phyloP scores from a whole-genome alignment of 1,284 basidiomycete species.

The Irpex sp. region DNA sequence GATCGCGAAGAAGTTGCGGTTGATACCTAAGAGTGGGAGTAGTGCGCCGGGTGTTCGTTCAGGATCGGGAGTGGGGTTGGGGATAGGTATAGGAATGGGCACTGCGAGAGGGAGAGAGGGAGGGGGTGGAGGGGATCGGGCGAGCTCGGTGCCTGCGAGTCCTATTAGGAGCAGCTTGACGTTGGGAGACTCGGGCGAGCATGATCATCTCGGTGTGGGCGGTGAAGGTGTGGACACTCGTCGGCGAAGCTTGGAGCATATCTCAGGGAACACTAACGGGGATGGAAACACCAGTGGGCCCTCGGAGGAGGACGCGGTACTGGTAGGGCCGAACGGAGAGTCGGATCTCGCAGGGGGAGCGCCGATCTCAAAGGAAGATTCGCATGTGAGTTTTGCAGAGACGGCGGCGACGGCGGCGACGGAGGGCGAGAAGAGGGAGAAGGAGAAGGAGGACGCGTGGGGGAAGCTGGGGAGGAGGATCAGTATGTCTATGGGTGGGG shows the following conservation, averaged over 20 bases:
- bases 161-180: constrained; percentile 26
- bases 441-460: constrained; percentile 42
- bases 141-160: constrained; percentile 30
- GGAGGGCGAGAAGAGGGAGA: constrained; percentile 18
- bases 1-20: constrained; percentile 59
- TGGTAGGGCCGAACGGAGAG: neutral
- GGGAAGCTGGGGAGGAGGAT: constrained; percentile 57
- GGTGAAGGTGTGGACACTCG: constrained; percentile 22
- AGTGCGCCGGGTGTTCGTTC: no score
- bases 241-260: constrained; percentile 25
- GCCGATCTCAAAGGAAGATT: constrained; percentile 7
- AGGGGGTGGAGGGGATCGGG: constrained; percentile 12
- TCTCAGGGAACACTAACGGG: constrained; percentile 12
- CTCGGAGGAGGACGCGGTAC: neutral
- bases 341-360: neutral
- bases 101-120: no score
- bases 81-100: no score
- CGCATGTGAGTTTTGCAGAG: constrained; percentile 20
- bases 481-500: constrained; percentile 34
- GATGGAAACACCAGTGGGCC: constrained; percentile 10
- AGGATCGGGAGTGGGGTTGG: no score
- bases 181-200: constrained; percentile 5
- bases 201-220: constrained; percentile 21
- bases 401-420: constrained; percentile 12
- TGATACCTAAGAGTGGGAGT: constrained; percentile 27